A percentile compares a stretch with the other conserved stretches of the same genome.
Evolutionary conservation across 2,329 filamentous ascomycete genomes (phyloP).

Genomic region (Aureobasidium uvarum): DNA sequence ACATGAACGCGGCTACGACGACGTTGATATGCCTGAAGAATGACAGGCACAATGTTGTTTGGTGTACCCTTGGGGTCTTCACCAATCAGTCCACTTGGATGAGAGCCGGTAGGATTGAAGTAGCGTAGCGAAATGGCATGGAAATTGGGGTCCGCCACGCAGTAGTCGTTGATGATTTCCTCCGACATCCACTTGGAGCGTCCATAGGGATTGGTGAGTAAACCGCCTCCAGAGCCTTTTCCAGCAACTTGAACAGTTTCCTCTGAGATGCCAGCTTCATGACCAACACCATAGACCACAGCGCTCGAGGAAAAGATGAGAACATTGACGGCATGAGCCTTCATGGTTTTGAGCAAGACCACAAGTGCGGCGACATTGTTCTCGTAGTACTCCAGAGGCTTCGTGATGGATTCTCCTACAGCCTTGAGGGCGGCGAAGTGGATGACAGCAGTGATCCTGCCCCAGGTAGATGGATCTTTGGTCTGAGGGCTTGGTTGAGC

Average conservation of each 20-base stretch:
- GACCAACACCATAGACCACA: slow-evolving; percentile 58
- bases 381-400: slow-evolving; percentile 63
- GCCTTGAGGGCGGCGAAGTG: slow-evolving; percentile 69
- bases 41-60: slow-evolving; percentile 64
- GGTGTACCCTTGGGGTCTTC: slow-evolving; percentile 62
- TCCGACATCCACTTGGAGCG: slow-evolving; percentile 67
- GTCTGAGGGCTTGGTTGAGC: slow-evolving; percentile 28
- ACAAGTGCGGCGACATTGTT: slow-evolving; percentile 67
- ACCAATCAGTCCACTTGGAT: slow-evolving; percentile 61
- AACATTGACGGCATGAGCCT: slow-evolving; percentile 61
- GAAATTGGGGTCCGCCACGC: slow-evolving; percentile 60
- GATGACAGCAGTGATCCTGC: slow-evolving; percentile 62
- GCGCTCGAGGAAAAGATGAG: slow-evolving; percentile 68
- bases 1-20: slow-evolving; percentile 56
- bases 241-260: slow-evolving; percentile 29
- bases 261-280: slow-evolving; percentile 22
- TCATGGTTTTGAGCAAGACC: slow-evolving; percentile 57
- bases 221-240: slow-evolving; percentile 47
- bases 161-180: slow-evolving; percentile 62
- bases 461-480: slow-evolving; percentile 41
- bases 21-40: slow-evolving; percentile 36
- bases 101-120: slow-evolving; percentile 67
- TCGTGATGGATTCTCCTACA: slow-evolving; percentile 61
- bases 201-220: slow-evolving; percentile 64
- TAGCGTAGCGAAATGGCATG: slow-evolving; percentile 63